Evolutionary conservation across 768 basidiomycete genomes (phyloP), one percentile per base, ranked within the genome.

Genomic region (Polyporus arcularius): DNA sequence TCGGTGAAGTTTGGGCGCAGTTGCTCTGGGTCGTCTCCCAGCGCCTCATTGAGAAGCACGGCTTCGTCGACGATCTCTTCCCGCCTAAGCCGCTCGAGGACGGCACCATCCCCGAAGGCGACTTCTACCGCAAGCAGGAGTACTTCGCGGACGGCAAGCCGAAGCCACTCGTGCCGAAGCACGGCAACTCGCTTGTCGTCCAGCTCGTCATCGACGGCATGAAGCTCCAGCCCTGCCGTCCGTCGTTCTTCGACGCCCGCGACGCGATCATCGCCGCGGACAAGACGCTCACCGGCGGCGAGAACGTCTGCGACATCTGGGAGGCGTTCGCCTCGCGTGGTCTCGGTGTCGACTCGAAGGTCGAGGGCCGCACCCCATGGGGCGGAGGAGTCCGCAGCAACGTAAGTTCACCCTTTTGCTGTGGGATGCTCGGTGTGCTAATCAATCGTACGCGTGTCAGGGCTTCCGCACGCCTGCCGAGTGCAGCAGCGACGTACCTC

Each of bases 1-100:
- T 95, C 62, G 94, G 94, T 46, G 94, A 96, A 75, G 96, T 98
- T 55, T 98, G 96, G 95, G 96, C 95, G 4, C 76, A 94, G 78
- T 88, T 93, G 28, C 87, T 94, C 55, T 94, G 90, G 90, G 81
- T 93, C 66, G 80, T 90, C 49, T 81, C 84, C 18, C 85, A 94
- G 68, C 75, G 79, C 26, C 75, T 98, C 38, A 90, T 97, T 68
- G 76, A 78, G 74, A 89, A 90, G 75, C 86, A 97, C 71, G 94
- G 93, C 0, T 96, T 85, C 81, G 80, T 84, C 16, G 82, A 87
- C 14, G 82, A 79, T 2, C 80, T 97, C 46, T 94, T 90, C 85
- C 96, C 94, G 30, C 95, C 95, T 11, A 70, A 78, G 28, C 85
- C 89, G 10, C 70, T 80, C 26, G 82, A 76, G 14, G 80, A 90